Percentiles rank a stretch among this genome's conserved stretches.
phyloP scores from a whole-genome alignment of 2,329 filamentous ascomycete genomes.

The Diaporthe citrichinensis region DNA sequence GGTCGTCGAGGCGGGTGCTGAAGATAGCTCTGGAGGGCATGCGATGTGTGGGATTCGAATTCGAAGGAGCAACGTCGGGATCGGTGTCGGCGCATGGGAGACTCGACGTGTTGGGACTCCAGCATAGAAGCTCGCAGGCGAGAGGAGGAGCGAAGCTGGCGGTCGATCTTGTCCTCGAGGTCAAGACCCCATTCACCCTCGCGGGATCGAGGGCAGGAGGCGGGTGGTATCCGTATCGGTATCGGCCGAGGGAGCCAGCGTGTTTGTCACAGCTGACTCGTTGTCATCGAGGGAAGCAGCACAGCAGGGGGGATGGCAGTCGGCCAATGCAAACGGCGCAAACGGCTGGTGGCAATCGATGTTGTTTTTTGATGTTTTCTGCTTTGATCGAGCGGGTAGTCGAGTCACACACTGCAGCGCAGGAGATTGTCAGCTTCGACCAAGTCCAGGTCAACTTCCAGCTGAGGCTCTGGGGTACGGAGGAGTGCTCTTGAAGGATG shows the following conservation, averaged over 20 bases:
- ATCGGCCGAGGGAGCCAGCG: constrained; percentile 33
- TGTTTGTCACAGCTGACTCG: constrained; percentile 38
- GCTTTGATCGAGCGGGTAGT: constrained; percentile 21
- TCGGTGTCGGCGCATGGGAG: constrained; percentile 50
- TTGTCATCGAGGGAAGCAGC: constrained; percentile 40
- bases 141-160: constrained; percentile 31
- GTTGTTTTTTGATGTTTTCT: constrained; percentile 31
- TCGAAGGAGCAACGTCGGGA: constrained; percentile 43
- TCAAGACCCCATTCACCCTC: constrained; percentile 29
- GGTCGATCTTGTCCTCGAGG: constrained; percentile 27
- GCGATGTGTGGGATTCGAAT: constrained; percentile 41
- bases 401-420: constrained; percentile 32
- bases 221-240: constrained; percentile 8
- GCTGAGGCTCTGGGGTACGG: neutral
- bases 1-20: constrained; percentile 36
- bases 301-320: constrained; percentile 23
- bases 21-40: constrained; percentile 50
- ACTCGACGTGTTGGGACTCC: constrained; percentile 44
- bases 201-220: constrained; percentile 6
- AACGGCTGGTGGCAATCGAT: constrained; percentile 25
- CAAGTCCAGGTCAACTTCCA: neutral
- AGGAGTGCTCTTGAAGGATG: constrained; percentile 5
- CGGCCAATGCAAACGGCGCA: constrained; percentile 23
- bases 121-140: constrained; percentile 46
- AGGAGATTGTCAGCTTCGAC: constrained; percentile 16